Percentiles rank a stretch among this genome's conserved stretches.
Evolutionary conservation across 345 rosid species (phyloP).

Genomic region (Salix purpurea): DNA sequence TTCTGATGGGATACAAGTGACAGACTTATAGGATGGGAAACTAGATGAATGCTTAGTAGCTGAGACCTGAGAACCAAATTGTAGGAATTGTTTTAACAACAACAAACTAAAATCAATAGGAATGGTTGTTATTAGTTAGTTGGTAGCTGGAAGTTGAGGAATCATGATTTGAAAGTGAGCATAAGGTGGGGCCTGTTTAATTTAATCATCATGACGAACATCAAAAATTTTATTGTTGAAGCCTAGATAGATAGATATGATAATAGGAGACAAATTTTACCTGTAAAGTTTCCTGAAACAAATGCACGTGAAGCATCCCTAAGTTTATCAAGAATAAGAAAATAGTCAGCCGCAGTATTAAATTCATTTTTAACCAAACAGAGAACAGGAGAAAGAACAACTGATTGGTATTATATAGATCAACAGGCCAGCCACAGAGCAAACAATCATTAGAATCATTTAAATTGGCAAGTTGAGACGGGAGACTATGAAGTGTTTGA

Average conservation of each 20-base stretch:
- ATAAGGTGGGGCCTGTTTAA: not conserved
- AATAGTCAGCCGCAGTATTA: constrained; percentile 4
- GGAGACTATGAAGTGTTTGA: no score
- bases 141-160: not conserved
- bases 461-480: not conserved
- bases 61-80: not conserved
- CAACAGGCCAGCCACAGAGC: no score
- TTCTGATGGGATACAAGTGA: not conserved
- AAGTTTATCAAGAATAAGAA: constrained; percentile 23
- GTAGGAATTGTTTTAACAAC: not conserved
- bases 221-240: not conserved
- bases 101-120: no score
- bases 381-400: not conserved
- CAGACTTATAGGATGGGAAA: not conserved
- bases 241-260: not conserved
- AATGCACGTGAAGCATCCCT: constrained; percentile 96
- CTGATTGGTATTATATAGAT: no score
- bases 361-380: not conserved
- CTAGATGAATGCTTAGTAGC: not conserved
- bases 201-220: no score
- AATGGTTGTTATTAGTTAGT: not conserved
- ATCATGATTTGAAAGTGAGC: not conserved
- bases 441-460: not conserved
- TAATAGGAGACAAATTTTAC: constrained; percentile 28
- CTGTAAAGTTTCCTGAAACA: constrained; percentile 95